phyloP scores from a whole-genome alignment of 2,329 filamentous ascomycete genomes.

The Phaeosphaeria sp. region DNA sequence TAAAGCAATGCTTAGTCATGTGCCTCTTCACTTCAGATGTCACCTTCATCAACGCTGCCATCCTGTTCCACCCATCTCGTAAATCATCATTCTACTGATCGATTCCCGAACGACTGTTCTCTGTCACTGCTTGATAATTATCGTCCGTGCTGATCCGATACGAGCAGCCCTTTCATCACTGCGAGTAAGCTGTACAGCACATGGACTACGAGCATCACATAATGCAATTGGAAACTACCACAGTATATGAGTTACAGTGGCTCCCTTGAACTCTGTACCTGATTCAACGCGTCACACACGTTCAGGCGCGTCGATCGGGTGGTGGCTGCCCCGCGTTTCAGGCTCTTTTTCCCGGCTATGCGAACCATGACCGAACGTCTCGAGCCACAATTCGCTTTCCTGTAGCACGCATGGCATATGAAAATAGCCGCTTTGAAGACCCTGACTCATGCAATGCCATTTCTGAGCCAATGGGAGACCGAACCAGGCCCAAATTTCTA shows the following conservation, averaged over 20 bases:
- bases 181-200: not conserved
- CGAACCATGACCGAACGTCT: slow-evolving; percentile 6
- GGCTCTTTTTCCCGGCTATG: slow-evolving; percentile 4
- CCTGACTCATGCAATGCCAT: not conserved
- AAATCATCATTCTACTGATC: not conserved
- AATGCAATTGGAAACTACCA: not conserved
- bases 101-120: not conserved
- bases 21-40: not conserved
- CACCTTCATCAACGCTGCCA: not conserved
- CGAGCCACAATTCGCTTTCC: not conserved
- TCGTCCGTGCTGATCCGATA: not conserved
- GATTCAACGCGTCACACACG: not conserved
- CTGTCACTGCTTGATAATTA: not conserved
- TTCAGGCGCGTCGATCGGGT: slow-evolving; percentile 2
- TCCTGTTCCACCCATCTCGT: not conserved
- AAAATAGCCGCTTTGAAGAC: not conserved
- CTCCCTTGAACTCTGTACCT: not conserved
- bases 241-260: not conserved
- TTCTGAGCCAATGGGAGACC: not conserved
- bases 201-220: not conserved
- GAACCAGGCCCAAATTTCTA: not conserved
- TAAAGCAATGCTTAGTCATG: not conserved
- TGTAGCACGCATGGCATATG: not conserved
- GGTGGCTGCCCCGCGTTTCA: slow-evolving; percentile 5
- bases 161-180: not conserved